Evolutionary conservation across 2,329 filamentous ascomycete genomes (phyloP), one percentile per base, ranked within the genome.

Genomic region (Dryadomyces quercus-mongolicae): DNA sequence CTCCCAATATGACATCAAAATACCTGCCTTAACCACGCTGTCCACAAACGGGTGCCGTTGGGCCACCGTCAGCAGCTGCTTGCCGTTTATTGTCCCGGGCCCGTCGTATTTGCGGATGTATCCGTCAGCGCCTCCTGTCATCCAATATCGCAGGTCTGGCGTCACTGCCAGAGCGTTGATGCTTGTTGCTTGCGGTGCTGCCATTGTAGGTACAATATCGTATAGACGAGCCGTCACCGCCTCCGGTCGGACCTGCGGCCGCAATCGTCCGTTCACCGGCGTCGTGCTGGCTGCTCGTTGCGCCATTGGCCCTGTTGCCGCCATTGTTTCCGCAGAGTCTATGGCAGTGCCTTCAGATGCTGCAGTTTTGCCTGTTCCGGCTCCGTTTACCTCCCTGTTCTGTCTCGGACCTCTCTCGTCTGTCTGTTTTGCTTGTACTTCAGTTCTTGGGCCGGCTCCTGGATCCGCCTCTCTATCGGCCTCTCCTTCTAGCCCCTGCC

Each of bases 61-160:
- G 36, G 93, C 93, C 6, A 98, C 93, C 0, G 93, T 98, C 62
- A 98, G 74, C 57, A 92, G 84, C 38, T 93, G 81, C 70, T 95
- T 96, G 59, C 90, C 90, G 66, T 98, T 98, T 61, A 94, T 91
- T 5, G 93, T 96, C 40, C 90, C 89, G 3, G 88, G 84, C 67
- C 93, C 95, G 67, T 98, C 94, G 70, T 94, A 97, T 68, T 96
- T 97, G 55, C 93, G 82, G 59, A 98, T 92, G 65, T 95, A 98
- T 49, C 93, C 92, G 70, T 98, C 93, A 0, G 87, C 85, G 1
- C 93, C 93, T 42, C 93, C 93, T 12, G 85, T 95, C 66, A 97
- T 91, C 67, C 95, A 92, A 79, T 90, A 97, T 54, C 90, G 81
- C 75, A 96, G 85, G 67, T 98, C 93, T 2, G 90, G 91, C 0